Percentiles rank a stretch among this genome's conserved stretches.
These are phyloP conservation scores for Casaregolazyma lundiana DNA, from an alignment of 1,139 yeast species.

Conservation along the genomic window DNA sequence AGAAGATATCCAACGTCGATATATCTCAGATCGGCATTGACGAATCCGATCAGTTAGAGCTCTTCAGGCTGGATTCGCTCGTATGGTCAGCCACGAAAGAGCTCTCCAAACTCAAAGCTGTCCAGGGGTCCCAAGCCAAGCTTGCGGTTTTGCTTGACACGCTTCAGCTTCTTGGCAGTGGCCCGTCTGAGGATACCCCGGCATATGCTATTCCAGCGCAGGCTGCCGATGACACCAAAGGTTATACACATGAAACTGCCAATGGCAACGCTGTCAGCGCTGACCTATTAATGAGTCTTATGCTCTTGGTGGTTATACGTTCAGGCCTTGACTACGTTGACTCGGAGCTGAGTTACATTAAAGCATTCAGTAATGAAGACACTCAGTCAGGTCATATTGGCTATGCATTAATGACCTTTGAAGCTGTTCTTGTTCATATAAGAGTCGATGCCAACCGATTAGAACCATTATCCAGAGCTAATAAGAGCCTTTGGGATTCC, in stretches of 20 bases:
- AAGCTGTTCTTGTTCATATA: conserved; percentile 71
- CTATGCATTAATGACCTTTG: conserved; percentile 70
- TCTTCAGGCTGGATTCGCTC: conserved; percentile 39
- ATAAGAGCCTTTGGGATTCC: conserved; percentile 51
- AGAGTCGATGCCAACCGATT: conserved; percentile 42
- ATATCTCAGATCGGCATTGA: conserved; percentile 70
- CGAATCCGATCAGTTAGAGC: conserved; percentile 35
- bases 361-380: conserved; percentile 51
- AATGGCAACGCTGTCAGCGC: conserved; percentile 52
- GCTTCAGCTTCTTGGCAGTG: conserved; percentile 40
- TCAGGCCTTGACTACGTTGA: conserved; percentile 56
- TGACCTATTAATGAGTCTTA: conserved; percentile 68
- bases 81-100: conserved; percentile 51
- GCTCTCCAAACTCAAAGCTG: conserved; percentile 47
- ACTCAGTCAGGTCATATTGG: conserved; percentile 51
- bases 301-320: conserved; percentile 67
- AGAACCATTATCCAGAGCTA: conserved; percentile 42
- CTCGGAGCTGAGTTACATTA: conserved; percentile 62
- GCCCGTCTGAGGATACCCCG: conserved; percentile 14
- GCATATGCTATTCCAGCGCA: conserved; percentile 9
- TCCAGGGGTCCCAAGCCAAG: conserved; percentile 53
- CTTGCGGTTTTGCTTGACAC: conserved; percentile 51
- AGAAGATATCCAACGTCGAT: conserved; percentile 54
- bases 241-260: not conserved
- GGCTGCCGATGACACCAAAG: conserved; percentile 13